Percentiles rank a stretch among this genome's conserved stretches.
These are phyloP conservation scores for Aspergillus spinulosporus DNA, from an alignment of 2,329 filamentous ascomycete species.

Conservation along the genomic window DNA sequence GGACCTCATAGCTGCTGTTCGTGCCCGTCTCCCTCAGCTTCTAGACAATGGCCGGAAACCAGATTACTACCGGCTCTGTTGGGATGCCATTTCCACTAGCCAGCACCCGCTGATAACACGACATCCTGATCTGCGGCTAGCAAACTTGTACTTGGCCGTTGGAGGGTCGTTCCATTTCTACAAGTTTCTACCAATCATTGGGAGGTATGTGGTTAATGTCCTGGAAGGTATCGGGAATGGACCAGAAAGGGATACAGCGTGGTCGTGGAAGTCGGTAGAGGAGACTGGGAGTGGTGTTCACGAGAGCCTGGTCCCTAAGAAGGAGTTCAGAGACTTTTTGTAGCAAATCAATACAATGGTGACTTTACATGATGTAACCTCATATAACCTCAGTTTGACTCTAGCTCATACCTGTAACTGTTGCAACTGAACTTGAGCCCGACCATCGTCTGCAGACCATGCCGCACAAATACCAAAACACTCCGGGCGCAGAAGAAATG, in stretches of 20 bases:
- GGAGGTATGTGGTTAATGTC: conserved; percentile 53
- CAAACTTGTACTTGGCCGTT: conserved; percentile 60
- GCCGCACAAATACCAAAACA: too few species aligned
- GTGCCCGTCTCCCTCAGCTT: conserved; percentile 28
- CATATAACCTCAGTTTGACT: too few species aligned
- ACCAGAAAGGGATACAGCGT: conserved; percentile 36
- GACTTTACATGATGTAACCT: neutral
- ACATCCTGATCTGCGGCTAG: conserved; percentile 51
- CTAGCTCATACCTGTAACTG: too few species aligned
- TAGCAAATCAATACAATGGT: neutral
- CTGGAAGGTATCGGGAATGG: conserved; percentile 45
- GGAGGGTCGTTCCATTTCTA: conserved; percentile 51
- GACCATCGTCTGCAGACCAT: too few species aligned
- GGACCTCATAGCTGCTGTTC: conserved; percentile 36
- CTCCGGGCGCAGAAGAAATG: too few species aligned
- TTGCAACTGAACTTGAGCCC: too few species aligned
- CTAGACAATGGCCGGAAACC: conserved; percentile 35
- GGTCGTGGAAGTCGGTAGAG: conserved; percentile 24
- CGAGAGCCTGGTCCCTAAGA: conserved; percentile 27
- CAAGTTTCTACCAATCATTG: conserved; percentile 66
- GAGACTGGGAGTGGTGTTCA: conserved; percentile 29
- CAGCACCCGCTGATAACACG: conserved; percentile 62
- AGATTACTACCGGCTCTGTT: conserved; percentile 53
- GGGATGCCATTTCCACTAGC: conserved; percentile 62
- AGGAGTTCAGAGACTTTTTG: conserved; percentile 26